These are phyloP conservation scores for Umbilicus rupestris DNA, from an alignment of 164 flowering plant genomes.

Conservation along the genomic window DNA sequence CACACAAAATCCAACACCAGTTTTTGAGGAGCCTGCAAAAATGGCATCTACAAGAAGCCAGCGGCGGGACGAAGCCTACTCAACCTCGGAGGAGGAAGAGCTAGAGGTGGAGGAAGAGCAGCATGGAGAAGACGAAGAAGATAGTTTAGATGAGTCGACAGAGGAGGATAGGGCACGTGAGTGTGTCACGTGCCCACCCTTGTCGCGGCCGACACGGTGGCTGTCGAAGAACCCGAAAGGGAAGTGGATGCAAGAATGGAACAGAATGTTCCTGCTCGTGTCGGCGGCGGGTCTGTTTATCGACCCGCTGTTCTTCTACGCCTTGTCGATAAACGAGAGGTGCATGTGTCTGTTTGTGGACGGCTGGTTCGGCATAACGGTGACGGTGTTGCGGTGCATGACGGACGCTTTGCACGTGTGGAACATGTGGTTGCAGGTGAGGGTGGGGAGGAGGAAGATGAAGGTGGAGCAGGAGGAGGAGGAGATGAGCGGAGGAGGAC, in stretches of 20 bases:
- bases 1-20: not conserved
- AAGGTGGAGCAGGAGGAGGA: not conserved
- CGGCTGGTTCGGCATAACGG: constrained; percentile 89
- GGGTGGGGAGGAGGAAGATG: constrained; percentile 20
- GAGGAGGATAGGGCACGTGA: not conserved
- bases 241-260: constrained; percentile 83
- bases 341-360: constrained; percentile 83
- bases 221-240: constrained; percentile 38
- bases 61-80: not conserved
- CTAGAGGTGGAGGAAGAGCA: not conserved
- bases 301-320: constrained; percentile 90
- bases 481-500: not conserved
- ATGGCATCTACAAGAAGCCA: constrained; percentile 1
- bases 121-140: not conserved
- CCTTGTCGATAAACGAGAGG: constrained; percentile 65
- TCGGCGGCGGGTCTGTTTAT: constrained; percentile 70
- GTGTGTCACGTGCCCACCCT: not conserved
- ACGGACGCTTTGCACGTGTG: constrained; percentile 69
- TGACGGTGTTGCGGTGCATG: constrained; percentile 83
- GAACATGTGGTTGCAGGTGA: constrained; percentile 84
- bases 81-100: not conserved
- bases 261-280: constrained; percentile 63
- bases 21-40: not conserved
- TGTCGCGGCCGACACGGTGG: not conserved
- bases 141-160: not conserved